These are phyloP conservation scores for Pseudoscleropodium purum DNA, from an alignment of 225 moss, liverwort and hornwort genomes.

Conservation along the genomic window DNA sequence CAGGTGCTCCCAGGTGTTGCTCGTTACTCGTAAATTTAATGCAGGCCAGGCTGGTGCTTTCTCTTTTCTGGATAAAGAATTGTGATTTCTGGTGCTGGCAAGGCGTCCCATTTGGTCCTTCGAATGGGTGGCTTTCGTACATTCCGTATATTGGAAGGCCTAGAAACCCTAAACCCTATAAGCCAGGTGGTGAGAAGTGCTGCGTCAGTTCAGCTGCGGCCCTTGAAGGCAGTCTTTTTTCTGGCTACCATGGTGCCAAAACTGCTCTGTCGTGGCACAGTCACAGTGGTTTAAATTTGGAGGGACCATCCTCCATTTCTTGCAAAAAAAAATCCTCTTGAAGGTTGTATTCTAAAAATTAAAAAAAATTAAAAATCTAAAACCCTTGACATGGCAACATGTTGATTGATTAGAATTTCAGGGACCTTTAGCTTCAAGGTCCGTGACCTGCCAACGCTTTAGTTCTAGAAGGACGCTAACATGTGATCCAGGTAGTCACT, in stretches of 20 bases:
- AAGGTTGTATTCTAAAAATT: too few relatives aligned
- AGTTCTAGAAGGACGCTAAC: too few relatives aligned
- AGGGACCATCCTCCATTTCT: too few relatives aligned
- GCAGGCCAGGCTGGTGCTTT: not conserved
- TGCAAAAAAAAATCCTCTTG: too few relatives aligned
- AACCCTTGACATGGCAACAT: not conserved
- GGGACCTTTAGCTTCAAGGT: not conserved
- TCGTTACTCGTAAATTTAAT: not conserved
- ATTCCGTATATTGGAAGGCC: not conserved
- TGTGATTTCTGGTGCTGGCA: not conserved
- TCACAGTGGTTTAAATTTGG: too few relatives aligned
- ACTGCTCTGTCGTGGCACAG: too few relatives aligned
- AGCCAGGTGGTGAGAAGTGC: too few relatives aligned
- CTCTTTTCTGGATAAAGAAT: not conserved
- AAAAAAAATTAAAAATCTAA: too few relatives aligned
- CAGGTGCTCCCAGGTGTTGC: not conserved
- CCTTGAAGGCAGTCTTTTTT: too few relatives aligned
- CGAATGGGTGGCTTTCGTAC: not conserved
- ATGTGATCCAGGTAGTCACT: too few relatives aligned
- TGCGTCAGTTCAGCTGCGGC: too few relatives aligned
- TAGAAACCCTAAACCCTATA: not conserved
- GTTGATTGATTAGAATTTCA: not conserved
- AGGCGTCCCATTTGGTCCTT: not conserved
- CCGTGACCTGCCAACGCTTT: fast-evolving
- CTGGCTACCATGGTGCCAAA: too few relatives aligned